These are phyloP conservation scores for Yarrowia divulgata DNA, from an alignment of 805 yeast species.

Conservation along the genomic window DNA sequence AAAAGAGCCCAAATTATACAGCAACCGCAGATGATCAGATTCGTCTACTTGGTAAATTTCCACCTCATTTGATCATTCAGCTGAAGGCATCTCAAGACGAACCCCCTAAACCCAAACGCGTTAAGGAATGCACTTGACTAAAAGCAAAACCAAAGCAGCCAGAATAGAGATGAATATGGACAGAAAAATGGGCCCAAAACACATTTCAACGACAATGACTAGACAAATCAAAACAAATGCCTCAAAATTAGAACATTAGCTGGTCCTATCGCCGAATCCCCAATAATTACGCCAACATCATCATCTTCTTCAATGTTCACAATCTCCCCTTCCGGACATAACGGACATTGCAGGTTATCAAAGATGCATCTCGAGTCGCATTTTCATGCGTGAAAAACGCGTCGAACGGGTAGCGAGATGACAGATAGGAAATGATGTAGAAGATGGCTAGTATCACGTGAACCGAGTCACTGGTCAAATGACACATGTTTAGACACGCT, in stretches of 20 bases:
- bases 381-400: constrained; percentile 29
- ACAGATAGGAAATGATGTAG: not conserved
- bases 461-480: no score
- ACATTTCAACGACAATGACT: not conserved
- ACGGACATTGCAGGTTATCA: constrained; percentile 13
- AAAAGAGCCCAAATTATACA: not conserved
- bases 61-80: not conserved
- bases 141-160: constrained; percentile 8
- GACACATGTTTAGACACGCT: not conserved
- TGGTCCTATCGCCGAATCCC: no score
- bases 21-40: not conserved
- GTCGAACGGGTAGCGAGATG: constrained; percentile 4
- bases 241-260: no score
- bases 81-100: not conserved
- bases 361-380: constrained; percentile 4
- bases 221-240: no score
- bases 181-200: not conserved
- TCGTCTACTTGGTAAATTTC: not conserved
- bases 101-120: constrained; percentile 34
- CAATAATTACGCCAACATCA: no score
- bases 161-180: not conserved
- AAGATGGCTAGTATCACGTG: not conserved
- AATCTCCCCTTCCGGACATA: constrained; percentile 5
- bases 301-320: not conserved
- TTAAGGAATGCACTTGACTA: constrained; percentile 1